These are phyloP conservation scores for Amanita molliuscula DNA, from an alignment of 768 basidiomycete species.

Conservation along the genomic window DNA sequence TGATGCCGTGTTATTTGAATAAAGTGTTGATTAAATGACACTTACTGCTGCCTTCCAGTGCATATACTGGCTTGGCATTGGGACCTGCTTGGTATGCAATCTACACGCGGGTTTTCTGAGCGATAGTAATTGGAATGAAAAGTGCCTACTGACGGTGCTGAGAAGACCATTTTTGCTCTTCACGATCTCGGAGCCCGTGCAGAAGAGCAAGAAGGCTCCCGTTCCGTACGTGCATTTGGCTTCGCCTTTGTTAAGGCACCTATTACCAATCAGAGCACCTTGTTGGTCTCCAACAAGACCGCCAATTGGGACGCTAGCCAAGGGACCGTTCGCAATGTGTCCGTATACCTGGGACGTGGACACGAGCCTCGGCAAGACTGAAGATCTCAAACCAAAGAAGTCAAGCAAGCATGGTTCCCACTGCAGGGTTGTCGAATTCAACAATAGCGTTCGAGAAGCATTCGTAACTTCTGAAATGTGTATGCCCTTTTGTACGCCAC, in stretches of 20 bases:
- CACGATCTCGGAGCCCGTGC: conserved; percentile 83
- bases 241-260: conserved; percentile 83
- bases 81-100: conserved; percentile 87
- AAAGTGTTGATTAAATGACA: conserved; percentile 7
- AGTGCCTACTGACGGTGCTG: conserved; percentile 53
- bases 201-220: conserved; percentile 93
- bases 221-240: conserved; percentile 99
- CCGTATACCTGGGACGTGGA: conserved; percentile 94
- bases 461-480: conserved; percentile 94
- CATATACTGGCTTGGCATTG: conserved; percentile 73
- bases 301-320: conserved; percentile 74
- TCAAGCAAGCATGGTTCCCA: conserved; percentile 80
- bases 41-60: conserved; percentile 89
- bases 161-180: conserved; percentile 80
- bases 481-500: conserved; percentile 55
- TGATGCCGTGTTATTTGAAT: conserved; percentile 14
- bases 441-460: conserved; percentile 89
- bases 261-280: conserved; percentile 92
- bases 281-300: conserved; percentile 99
- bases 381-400: conserved; percentile 76
- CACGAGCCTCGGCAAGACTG: conserved; percentile 78
- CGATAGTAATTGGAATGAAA: neutral
- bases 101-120: conserved; percentile 24
- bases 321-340: conserved; percentile 49
- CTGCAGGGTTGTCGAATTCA: conserved; percentile 69